A percentile compares a stretch with the other conserved stretches of the same genome.
Evolutionary conservation across 139 green algal species (phyloP).

Genomic region (Tetradesmus lagerheimii): DNA sequence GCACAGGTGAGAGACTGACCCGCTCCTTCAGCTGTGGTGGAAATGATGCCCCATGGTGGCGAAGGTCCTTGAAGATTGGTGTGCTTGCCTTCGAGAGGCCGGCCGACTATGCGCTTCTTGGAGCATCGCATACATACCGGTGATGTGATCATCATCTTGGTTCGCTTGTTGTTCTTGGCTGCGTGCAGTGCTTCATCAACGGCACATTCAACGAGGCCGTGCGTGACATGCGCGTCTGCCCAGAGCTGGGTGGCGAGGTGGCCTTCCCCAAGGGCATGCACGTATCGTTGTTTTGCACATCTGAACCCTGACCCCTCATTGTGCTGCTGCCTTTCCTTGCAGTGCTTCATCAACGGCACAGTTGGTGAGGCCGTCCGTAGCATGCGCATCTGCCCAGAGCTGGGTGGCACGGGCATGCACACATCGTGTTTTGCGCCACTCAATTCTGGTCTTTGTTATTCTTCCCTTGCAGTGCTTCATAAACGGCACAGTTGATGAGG

Average conservation of each 20-base stretch:
- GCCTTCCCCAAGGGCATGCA: background rate
- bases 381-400: conserved; percentile 50
- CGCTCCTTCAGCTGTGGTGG: too few species aligned
- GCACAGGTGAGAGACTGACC: conserved; percentile 17
- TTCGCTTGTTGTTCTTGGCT: too few species aligned
- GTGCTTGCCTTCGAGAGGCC: too few species aligned
- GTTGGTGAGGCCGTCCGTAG: background rate
- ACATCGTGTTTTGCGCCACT: too few species aligned
- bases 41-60: too few species aligned
- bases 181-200: background rate
- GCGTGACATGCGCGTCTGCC: conserved; percentile 52
- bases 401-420: conserved; percentile 3
- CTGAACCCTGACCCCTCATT: too few species aligned
- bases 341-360: conserved; percentile 33
- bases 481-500: background rate
- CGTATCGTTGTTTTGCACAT: too few species aligned
- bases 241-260: conserved; percentile 34
- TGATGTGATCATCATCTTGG: too few species aligned
- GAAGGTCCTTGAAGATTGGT: too few species aligned
- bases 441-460: too few species aligned
- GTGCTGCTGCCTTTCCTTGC: background rate
- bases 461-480: background rate
- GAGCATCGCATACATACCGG: too few species aligned
- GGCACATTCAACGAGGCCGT: background rate
- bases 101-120: too few species aligned